These are phyloP conservation scores for Crassisporium funariophilum DNA, from an alignment of 768 basidiomycete genomes.

Conservation along the genomic window DNA sequence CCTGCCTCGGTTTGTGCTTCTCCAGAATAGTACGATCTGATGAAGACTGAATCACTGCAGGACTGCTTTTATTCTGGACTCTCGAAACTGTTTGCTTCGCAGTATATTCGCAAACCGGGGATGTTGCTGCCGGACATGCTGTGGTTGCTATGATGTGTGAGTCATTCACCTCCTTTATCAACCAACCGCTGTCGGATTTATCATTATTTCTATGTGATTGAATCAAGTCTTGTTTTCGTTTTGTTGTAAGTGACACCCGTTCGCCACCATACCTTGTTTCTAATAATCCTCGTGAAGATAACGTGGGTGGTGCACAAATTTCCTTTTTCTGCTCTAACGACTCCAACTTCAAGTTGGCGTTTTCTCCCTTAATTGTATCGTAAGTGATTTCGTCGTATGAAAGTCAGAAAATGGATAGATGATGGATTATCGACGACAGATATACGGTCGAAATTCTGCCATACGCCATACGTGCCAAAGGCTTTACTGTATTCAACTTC, in stretches of 20 bases:
- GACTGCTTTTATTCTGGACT: constrained; percentile 59
- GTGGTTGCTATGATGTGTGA: constrained; percentile 50
- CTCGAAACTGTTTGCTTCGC: constrained; percentile 57
- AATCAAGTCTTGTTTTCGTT: constrained; percentile 33
- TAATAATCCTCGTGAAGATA: constrained; percentile 17
- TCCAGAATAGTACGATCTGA: constrained; percentile 1
- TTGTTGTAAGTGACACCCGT: constrained; percentile 32
- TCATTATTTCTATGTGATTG: not conserved
- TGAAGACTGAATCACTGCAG: constrained; percentile 15
- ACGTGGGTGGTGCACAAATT: constrained; percentile 17
- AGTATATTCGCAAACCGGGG: constrained; percentile 37
- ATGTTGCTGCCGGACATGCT: constrained; percentile 48
- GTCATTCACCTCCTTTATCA: constrained; percentile 10
- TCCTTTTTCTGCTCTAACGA: not conserved
- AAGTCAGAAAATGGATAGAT: no score
- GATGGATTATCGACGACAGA: constrained; percentile 13
- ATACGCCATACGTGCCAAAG: constrained; percentile 61
- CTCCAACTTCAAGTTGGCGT: constrained; percentile 26
- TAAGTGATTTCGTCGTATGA: constrained; percentile 18
- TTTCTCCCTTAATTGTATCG: constrained; percentile 37
- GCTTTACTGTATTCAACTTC: constrained; percentile 66
- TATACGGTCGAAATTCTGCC: constrained; percentile 36
- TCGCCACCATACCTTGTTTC: not conserved
- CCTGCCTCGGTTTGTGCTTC: constrained; percentile 35
- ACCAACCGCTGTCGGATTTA: not conserved